Percentiles rank a stretch among this genome's conserved stretches.
phyloP scores from a whole-genome alignment of 1,284 basidiomycete species.

The Cutaneotrichosporon cavernicola region DNA sequence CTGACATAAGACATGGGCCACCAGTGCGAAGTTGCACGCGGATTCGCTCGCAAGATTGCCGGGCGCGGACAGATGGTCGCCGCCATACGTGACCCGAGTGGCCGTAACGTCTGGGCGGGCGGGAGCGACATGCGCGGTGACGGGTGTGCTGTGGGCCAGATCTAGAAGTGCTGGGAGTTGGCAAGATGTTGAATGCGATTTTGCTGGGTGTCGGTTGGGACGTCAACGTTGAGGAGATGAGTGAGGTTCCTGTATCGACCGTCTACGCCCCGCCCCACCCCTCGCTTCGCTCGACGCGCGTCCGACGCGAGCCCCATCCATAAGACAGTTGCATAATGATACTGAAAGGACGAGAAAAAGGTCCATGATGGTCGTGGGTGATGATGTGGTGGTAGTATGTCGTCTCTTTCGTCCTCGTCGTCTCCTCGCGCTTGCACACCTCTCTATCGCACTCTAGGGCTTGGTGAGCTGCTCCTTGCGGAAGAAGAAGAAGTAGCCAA shows the following conservation, averaged over 20 bases:
- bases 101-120: slow-evolving; percentile 74
- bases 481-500: slow-evolving; percentile 91
- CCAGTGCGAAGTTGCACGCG: slow-evolving; percentile 64
- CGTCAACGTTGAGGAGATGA: too few relatives aligned
- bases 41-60: slow-evolving; percentile 67
- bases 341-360: slow-evolving; percentile 7
- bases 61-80: slow-evolving; percentile 92
- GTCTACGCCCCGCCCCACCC: background rate
- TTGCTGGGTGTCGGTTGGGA: too few relatives aligned
- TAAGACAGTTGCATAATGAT: slow-evolving; percentile 6
- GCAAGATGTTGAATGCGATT: background rate
- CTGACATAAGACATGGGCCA: slow-evolving; percentile 74
- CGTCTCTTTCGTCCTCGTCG: slow-evolving; percentile 6
- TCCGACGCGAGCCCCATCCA: background rate
- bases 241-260: too few relatives aligned
- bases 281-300: background rate
- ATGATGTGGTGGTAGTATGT: background rate
- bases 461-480: slow-evolving; percentile 53
- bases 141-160: slow-evolving; percentile 83
- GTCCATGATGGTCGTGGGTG: slow-evolving; percentile 4
- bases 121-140: slow-evolving; percentile 84
- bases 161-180: slow-evolving; percentile 54
- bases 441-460: slow-evolving; percentile 31
- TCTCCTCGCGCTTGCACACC: background rate
- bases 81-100: slow-evolving; percentile 66